phyloP scores from a whole-genome alignment of 345 rosid species.

The Lumnitzera littorea region DNA sequence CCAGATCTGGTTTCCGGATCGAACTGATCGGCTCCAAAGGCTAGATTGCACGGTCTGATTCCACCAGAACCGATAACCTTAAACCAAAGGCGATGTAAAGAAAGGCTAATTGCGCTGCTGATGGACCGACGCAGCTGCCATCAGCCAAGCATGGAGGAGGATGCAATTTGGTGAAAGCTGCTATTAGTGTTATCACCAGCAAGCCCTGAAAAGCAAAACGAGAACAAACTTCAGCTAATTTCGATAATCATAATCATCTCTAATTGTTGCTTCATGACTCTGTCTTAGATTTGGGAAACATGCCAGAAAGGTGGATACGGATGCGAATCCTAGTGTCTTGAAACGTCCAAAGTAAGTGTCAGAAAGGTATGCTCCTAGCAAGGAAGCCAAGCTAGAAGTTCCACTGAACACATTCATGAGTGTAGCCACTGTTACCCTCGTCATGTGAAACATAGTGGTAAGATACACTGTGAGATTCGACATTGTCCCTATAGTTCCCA shows the following conservation, averaged over 20 bases:
- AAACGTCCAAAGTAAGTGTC: conserved; percentile 20
- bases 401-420: conserved; percentile 15
- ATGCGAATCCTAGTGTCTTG: conserved; percentile 12
- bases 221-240: not conserved
- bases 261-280: not conserved
- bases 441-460: conserved; percentile 17
- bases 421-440: conserved; percentile 11
- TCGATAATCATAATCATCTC: not conserved
- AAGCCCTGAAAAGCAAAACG: conserved; percentile 12
- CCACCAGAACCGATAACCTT: conserved; percentile 33
- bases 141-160: conserved; percentile 5
- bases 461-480: conserved; percentile 15
- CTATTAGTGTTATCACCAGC: conserved; percentile 11
- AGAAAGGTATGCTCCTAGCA: conserved; percentile 17
- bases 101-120: conserved; percentile 12
- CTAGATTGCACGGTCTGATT: conserved; percentile 43
- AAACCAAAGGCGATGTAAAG: not conserved
- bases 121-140: conserved; percentile 2
- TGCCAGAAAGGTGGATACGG: conserved; percentile 15
- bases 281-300: not conserved
- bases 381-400: conserved; percentile 10
- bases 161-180: conserved; percentile 13
- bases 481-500: conserved; percentile 13
- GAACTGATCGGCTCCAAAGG: conserved; percentile 55
- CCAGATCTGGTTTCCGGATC: conserved; percentile 33